Base-by-base conservation (phyloP, 768 basidiomycete species). In the Pleurotus ostreatus region DNA sequence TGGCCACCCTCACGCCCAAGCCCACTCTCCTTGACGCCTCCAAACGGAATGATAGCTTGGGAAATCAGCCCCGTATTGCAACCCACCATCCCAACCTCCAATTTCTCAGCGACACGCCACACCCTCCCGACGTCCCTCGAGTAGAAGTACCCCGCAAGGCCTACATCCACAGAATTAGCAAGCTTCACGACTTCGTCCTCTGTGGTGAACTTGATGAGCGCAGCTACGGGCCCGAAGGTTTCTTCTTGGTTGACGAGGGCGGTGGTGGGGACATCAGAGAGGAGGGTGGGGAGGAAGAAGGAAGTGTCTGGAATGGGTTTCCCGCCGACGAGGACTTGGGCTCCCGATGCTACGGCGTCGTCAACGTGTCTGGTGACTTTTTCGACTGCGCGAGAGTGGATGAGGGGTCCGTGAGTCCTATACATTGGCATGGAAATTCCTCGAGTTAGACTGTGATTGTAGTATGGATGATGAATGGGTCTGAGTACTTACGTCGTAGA, bases 131-230 rank as follows among this genome's bases (percentile, higher is more conserved):
- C 78, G 66, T 98, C 96, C 61, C 80, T 66, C 39, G 80, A 80
- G 78, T 85, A 99, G 78, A 98, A 95, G 73, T 98, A 97, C 4
- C 94, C 95, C 16, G 96, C 94, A 20, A 99, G 77, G 0, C 97
- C 97, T 23, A 89, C 83, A 16, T 90, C 83, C 1, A 86, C 79
- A 62, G 82, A 74, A 70, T 99, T 98, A 30, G 96, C 96, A 51
- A 93, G 71, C 61, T 78, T 77, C 55, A 98, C 77, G 0, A 94
- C 94, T 69, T 98, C 89, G 44, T 94, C 94, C 72, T 99, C 97
- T 0, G 93, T 94, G 69, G 91, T 85, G 66, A 99, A 99, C 66
- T 87, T 88, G 68, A 82, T 86, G 20, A 99, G 74, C 5, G 90
- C 88, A 0, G 94, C 94, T 39, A 96, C 70, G 0, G 93, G 95